A percentile compares a stretch with the other conserved stretches of the same genome.
phyloP scores from a whole-genome alignment of 345 rosid species.

The Eucalyptus lansdowneana region DNA sequence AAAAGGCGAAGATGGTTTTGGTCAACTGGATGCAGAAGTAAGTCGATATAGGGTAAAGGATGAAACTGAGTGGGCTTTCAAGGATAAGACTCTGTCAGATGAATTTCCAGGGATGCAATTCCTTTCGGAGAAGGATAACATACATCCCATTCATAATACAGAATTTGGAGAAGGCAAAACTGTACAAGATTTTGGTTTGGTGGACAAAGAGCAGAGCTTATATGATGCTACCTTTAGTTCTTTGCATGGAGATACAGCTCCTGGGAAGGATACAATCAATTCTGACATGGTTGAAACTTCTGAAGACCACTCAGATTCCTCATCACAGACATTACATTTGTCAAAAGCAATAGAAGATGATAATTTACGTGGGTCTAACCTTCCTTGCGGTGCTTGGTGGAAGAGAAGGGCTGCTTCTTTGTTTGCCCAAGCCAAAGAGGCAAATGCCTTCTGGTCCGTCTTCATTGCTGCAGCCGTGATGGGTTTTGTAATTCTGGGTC shows the following conservation, averaged over 20 bases:
- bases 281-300: slow-evolving; percentile 21
- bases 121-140: slow-evolving; percentile 27
- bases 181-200: slow-evolving; percentile 15
- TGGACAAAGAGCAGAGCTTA: slow-evolving; percentile 32
- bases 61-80: slow-evolving; percentile 35
- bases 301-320: slow-evolving; percentile 8
- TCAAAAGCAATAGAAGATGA: slow-evolving; percentile 27
- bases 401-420: slow-evolving; percentile 70
- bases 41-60: slow-evolving; percentile 37
- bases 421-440: slow-evolving; percentile 69
- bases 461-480: slow-evolving; percentile 88
- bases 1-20: slow-evolving; percentile 19
- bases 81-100: slow-evolving; percentile 39
- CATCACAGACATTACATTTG: slow-evolving; percentile 18
- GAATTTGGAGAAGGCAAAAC: slow-evolving; percentile 28
- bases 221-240: slow-evolving; percentile 36
- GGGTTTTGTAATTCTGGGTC: slow-evolving; percentile 92
- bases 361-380: slow-evolving; percentile 17
- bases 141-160: slow-evolving; percentile 2
- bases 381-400: slow-evolving; percentile 96
- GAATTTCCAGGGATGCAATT: slow-evolving; percentile 38
- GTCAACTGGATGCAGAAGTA: slow-evolving; percentile 21
- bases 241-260: slow-evolving; percentile 34
- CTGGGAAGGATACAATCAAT: slow-evolving; percentile 15
- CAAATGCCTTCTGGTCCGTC: slow-evolving; percentile 84